Evolutionary conservation across 2,329 filamentous ascomycete genomes (phyloP).

Genomic region (Ophiocordyceps camponoti-saundersi): DNA sequence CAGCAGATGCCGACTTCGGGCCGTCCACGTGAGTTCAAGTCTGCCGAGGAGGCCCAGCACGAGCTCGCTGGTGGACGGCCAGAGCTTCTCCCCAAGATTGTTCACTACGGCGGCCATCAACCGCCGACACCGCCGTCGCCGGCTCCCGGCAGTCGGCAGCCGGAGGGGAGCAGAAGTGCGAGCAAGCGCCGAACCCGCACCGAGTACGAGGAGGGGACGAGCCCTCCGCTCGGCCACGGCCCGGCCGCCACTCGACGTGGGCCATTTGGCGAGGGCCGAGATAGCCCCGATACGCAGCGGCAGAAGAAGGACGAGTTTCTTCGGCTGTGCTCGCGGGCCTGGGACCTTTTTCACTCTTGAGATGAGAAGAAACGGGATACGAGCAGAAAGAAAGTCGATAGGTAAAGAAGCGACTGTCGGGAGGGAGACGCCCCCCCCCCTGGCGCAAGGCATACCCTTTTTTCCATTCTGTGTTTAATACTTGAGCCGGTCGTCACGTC

Average conservation of each 20-base stretch:
- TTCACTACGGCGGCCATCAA: slow-evolving; percentile 90
- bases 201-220: slow-evolving; percentile 88
- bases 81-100: slow-evolving; percentile 79
- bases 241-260: slow-evolving; percentile 44
- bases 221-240: slow-evolving; percentile 65
- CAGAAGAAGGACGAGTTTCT: slow-evolving; percentile 91
- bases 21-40: slow-evolving; percentile 75
- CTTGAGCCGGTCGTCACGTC: background rate
- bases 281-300: slow-evolving; percentile 66
- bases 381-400: background rate
- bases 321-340: slow-evolving; percentile 69
- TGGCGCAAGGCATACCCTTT: background rate
- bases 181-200: slow-evolving; percentile 63
- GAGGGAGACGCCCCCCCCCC: no score
- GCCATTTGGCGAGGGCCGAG: slow-evolving; percentile 65
- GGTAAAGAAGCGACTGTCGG: background rate
- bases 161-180: slow-evolving; percentile 38
- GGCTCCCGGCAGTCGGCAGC: slow-evolving; percentile 31
- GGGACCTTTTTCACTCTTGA: slow-evolving; percentile 91
- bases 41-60: slow-evolving; percentile 87
- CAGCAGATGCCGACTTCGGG: slow-evolving; percentile 36
- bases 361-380: background rate
- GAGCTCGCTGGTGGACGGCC: slow-evolving; percentile 82
- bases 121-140: slow-evolving; percentile 83
- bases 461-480: background rate